Evolutionary conservation across 176 grass and related monocot species (phyloP).

Genomic region (Raddia guianensis): DNA sequence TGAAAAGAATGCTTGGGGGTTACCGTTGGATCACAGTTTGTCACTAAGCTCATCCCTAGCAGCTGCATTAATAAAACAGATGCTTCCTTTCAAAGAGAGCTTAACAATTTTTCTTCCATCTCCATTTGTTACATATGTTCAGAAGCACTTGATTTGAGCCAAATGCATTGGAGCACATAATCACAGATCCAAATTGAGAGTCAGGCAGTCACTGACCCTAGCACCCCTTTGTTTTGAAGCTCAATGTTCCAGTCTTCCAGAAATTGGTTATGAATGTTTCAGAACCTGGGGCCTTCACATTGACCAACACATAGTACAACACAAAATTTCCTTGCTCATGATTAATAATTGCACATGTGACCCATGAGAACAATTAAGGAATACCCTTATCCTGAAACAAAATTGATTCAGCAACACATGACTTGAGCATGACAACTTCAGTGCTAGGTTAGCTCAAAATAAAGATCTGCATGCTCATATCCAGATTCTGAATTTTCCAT

Average conservation of each 20-base stretch:
- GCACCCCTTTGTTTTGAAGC: background rate
- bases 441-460: background rate
- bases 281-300: background rate
- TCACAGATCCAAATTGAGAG: background rate
- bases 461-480: slow-evolving; percentile 3
- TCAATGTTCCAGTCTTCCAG: background rate
- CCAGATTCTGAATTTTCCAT: slow-evolving; percentile 36
- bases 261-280: slow-evolving; percentile 8
- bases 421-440: background rate
- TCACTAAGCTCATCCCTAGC: background rate
- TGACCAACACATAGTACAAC: background rate
- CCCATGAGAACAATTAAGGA: background rate
- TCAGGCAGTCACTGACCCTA: background rate
- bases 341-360: background rate
- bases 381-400: background rate
- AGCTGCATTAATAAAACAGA: background rate
- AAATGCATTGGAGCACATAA: background rate
- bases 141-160: slow-evolving; percentile 25
- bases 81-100: background rate
- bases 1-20: background rate
- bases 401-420: background rate
- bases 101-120: background rate
- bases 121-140: background rate
- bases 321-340: background rate
- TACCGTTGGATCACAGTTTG: background rate